Base-by-base conservation (phyloP, 805 yeast genomes). In the Metschnikowia anglica region DNA sequence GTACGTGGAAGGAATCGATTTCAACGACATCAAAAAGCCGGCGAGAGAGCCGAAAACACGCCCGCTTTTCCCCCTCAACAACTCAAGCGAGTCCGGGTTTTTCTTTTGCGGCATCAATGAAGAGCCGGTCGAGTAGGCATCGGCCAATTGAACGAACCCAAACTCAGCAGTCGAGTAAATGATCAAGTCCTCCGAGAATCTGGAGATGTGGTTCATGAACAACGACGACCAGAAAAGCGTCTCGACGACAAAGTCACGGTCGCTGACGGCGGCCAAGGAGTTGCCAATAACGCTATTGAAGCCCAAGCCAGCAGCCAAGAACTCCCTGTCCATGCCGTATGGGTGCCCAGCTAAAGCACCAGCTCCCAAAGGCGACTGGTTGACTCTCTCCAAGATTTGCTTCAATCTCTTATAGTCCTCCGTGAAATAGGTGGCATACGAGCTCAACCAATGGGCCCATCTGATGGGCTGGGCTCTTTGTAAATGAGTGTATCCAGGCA, bases 301-400 rank as follows among this genome's bases (percentile, higher is more conserved):
- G 0, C 91, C 95, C 32, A 93, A 74, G 15, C 81, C 85, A 37
- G 75, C 59, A 18, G 97, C 96, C 52, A 93, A 66, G 58, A 69
- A 89, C 62, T 91, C 96, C 62, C 99, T 79, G 67, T 93, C 98
- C 52, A 93, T 88, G n/a, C 98, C 98, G 60, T 90, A 93, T 29
- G 99, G 99, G 63, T 93, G 99, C 44, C 99, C 99, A 15, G 99
- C 99, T 48, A 93, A 76, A 6, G 99, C 99, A 57, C 99, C 99
- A 4, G 91, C 82, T 42, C 99, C 99, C 48, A 93, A 75, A 33
- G 99, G 99, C 27, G 89, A 84, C 54, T 77, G 80, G 62, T 95
- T 93, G 43, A 88, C 80, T 65, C 99, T 82, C 43, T 72, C 83
- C 51, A 84, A 77, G 41, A 93, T 75, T 67, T 95, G 93, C 51